Base-by-base conservation (phyloP, 345 rosid genomes). In the Psidium friedrichsthalianum region DNA sequence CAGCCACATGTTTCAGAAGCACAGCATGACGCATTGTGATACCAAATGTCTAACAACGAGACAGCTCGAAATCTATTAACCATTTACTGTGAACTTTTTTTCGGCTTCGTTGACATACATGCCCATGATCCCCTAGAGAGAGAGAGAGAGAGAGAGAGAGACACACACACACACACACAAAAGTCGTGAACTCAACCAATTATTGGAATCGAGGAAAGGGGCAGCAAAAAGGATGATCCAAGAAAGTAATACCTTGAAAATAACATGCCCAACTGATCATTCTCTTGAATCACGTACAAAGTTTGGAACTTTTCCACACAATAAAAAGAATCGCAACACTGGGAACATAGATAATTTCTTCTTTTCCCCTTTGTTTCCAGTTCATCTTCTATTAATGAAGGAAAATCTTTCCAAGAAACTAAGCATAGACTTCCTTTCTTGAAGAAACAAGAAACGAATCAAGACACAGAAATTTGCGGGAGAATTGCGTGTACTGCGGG, bases 1-100 rank as follows among this genome's bases (percentile, higher is more conserved):
- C 93, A 21, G 92, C 93, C 82, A 95, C 99, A 91, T 97, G 98
- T 86, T 89, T 95, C 44, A 96, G 96, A 85, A 95, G 95, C 87
- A 96, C 86, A 81, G 91, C 59, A 84, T 88, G 82, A 87, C 89
- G 89, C 99, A 95, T 97, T 88, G 89, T 87, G 5, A 40, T 5
- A 80, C 32, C 6, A 6, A 9, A 40, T 20, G 56, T 81, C 52
- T 36, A 36, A 22, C 59, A 24, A 80, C 11, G 2, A 59, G 51
- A 86, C 51, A 86, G 32, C 47, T 47, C 9, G 11, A 54, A 82
- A 82, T 82, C 61, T 49, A 82, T 52, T 51, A 32, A 82, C 56
- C 47, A 4, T 69, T 56, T 56, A 56, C 5, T 4, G 12, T 69
- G 6, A 69, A 44, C 83, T 51, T 82, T 32, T 51, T 16, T 1